Evolutionary conservation across 129 eudicot species (phyloP).

Genomic region (Glebionis coronaria): DNA sequence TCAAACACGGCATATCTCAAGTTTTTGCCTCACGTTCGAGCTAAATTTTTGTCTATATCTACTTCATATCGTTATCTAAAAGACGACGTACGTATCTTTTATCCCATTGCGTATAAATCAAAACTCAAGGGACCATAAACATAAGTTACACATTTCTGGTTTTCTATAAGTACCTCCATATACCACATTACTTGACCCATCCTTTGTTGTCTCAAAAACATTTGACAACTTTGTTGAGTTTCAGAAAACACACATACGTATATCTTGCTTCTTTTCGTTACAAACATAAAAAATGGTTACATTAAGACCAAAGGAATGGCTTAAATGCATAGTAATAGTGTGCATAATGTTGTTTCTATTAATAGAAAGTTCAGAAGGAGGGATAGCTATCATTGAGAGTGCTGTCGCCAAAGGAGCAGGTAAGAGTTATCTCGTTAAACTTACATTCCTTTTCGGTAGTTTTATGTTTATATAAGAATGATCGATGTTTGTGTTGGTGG

Average conservation of each 20-base stretch:
- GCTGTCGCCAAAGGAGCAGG: slow-evolving; percentile 50
- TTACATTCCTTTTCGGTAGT: neutral
- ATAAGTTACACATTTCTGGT: neutral
- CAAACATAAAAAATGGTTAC: no score
- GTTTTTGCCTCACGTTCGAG: no score
- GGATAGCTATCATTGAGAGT: slow-evolving; percentile 27
- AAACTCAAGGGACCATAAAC: slow-evolving; percentile 12
- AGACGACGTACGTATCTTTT: neutral
- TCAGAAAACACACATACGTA: slow-evolving; percentile 1
- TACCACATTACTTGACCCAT: slow-evolving; percentile 29
- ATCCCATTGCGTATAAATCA: no score
- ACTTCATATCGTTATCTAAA: neutral
- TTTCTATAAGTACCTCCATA: slow-evolving; percentile 18
- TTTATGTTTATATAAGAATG: neutral
- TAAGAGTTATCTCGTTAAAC: slow-evolving; percentile 4
- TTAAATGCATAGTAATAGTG: slow-evolving; percentile 12
- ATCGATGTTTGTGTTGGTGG: slow-evolving; percentile 1
- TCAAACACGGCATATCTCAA: no score
- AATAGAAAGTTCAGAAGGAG: slow-evolving; percentile 20
- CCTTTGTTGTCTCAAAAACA: neutral
- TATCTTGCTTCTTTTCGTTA: no score
- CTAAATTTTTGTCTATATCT: neutral
- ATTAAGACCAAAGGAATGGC: slow-evolving; percentile 1
- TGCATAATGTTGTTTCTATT: slow-evolving; percentile 23
- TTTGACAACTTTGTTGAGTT: slow-evolving; percentile 17